These are phyloP conservation scores for Aureobasidium sp. DNA, from an alignment of 2,329 filamentous ascomycete genomes.

Conservation along the genomic window DNA sequence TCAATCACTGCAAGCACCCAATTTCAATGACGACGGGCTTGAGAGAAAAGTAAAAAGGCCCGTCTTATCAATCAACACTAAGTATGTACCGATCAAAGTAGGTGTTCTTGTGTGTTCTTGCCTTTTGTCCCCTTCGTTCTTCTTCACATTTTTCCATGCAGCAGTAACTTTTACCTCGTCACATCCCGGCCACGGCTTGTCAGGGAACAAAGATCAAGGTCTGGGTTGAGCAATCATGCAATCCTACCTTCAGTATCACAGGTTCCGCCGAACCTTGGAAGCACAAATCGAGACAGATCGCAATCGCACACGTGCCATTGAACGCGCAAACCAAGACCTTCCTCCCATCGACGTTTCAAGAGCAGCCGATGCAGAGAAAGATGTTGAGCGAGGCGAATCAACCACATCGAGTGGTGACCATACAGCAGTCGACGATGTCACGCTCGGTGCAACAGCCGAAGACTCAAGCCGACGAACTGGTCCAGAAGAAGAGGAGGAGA, in stretches of 20 bases:
- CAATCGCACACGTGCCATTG: constrained; percentile 13
- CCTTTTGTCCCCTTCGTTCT: not conserved
- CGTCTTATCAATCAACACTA: not conserved
- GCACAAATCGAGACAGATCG: constrained; percentile 15
- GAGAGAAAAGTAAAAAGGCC: not conserved
- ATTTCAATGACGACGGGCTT: not conserved
- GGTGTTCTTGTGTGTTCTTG: not conserved
- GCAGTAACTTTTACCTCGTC: not conserved
- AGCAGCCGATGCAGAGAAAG: not conserved
- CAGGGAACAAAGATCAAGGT: not conserved
- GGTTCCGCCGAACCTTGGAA: constrained; percentile 15
- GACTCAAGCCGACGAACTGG: not conserved
- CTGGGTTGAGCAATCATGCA: constrained; percentile 17
- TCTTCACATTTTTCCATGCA: not conserved
- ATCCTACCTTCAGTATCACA: constrained; percentile 21
- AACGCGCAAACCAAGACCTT: not conserved
- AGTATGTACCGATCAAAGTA: not conserved
- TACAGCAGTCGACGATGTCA: not conserved
- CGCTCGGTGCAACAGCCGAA: not conserved
- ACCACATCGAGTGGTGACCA: not conserved
- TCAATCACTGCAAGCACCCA: not conserved
- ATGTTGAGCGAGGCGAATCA: not conserved
- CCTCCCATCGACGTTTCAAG: not conserved
- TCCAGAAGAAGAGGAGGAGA: constrained; percentile 8
- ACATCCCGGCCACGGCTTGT: not conserved